phyloP scores from a whole-genome alignment of 257 asterid species.

The Solanum pinnatisectum region DNA sequence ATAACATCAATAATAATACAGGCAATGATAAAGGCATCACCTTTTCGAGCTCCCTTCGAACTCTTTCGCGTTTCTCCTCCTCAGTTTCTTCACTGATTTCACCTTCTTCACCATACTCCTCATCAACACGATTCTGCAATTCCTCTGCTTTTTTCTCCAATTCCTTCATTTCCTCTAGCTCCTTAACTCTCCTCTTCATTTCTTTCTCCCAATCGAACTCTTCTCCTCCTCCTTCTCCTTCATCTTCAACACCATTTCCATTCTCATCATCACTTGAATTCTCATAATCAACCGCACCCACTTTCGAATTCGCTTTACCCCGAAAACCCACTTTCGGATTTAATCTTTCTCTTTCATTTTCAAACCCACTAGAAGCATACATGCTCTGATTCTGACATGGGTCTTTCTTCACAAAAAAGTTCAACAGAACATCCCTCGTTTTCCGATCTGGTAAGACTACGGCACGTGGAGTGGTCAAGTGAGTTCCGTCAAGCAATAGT shows the following conservation, averaged over 20 bases:
- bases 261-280: conserved; percentile 79
- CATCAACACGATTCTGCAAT: conserved; percentile 53
- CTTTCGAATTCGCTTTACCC: conserved; percentile 49
- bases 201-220: conserved; percentile 70
- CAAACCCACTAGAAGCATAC: conserved; percentile 24
- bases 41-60: conserved; percentile 80
- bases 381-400: conserved; percentile 20
- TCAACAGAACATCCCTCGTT: conserved; percentile 30
- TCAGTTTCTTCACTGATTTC: conserved; percentile 51
- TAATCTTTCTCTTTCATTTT: conserved; percentile 36
- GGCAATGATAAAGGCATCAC: conserved; percentile 10
- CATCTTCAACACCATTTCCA: conserved; percentile 60
- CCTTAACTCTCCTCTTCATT: conserved; percentile 83
- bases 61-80: conserved; percentile 74
- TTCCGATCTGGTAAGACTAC: conserved; percentile 16
- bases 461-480: conserved; percentile 37
- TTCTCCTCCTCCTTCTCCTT: conserved; percentile 35
- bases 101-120: conserved; percentile 31
- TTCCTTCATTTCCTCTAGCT: conserved; percentile 78
- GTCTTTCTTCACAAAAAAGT: conserved; percentile 40
- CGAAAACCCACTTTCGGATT: conserved; percentile 14
- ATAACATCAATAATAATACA: background rate
- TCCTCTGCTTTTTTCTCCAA: conserved; percentile 88
- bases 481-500: conserved; percentile 47
- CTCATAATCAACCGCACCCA: conserved; percentile 61